Base-by-base conservation (phyloP, 192 early-diverging fungal genomes). In the Paraglomus brasilianum region DNA sequence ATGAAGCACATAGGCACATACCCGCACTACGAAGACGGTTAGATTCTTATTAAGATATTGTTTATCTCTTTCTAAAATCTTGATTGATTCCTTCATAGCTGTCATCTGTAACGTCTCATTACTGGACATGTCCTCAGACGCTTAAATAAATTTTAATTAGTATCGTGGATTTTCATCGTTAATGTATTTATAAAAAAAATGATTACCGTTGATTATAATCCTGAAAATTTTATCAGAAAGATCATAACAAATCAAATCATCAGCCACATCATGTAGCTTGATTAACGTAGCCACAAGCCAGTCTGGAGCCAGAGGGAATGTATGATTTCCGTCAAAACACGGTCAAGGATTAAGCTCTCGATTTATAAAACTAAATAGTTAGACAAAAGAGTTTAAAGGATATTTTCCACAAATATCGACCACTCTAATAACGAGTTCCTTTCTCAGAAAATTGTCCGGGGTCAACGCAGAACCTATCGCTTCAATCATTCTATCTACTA, bases 401-500 rank as follows among this genome's bases (percentile, higher is more conserved):
- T 68, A 68, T 68, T 55, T 68, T 68, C 17, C 51, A 44, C 22
- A 44, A 19, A 42, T 55, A 10, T 68, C 41, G 11, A 68, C 36
- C 51, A 68, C 45, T 55, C 66, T 42, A 10, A 36, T 42, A 30
- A 68, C 51, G 40, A 68, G 55, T 42, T 46, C 22, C 38, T 43
- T 55, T 11, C 51, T 36, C 38, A 38, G 55, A 43, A 68, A 68
- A 36, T 45, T 24, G 46, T 68, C 66, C 6, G 48, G 42, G 41
- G 24, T 24, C n/a, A 42, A 56, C 41, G 39, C 55, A 10, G 17
- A 43, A 43, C 51, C 39, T 45, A 68, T 55, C 9, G 39, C 66
- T 15, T 56, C 47, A 5, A 55, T 55, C 48, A 68, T 68, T 38
- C 46, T n/a, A 46, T 68, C 66, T 14, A 55, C 51, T n/a, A 68